These are phyloP conservation scores for Cenchrus purpureus DNA, from an alignment of 176 grass and related monocot species.

Conservation along the genomic window DNA sequence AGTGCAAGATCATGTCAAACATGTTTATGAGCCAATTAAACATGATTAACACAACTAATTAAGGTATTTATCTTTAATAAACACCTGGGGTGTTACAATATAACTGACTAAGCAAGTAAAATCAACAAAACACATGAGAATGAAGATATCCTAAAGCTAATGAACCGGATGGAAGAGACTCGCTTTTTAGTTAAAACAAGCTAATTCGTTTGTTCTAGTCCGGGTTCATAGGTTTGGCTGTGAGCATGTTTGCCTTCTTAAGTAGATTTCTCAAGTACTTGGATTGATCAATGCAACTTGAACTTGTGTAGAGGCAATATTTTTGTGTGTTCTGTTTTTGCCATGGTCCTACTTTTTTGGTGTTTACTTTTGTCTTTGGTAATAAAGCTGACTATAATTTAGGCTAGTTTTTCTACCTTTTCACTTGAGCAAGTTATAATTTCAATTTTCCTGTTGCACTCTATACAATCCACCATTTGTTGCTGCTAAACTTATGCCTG, in stretches of 20 bases:
- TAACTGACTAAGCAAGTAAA: background rate
- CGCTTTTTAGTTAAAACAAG: too few species aligned
- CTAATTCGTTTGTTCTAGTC: too few species aligned
- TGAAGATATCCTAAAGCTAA: background rate
- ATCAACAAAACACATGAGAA: background rate
- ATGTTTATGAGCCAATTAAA: too few species aligned
- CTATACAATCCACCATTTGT: conserved; percentile 1
- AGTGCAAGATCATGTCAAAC: too few species aligned
- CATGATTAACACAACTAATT: too few species aligned
- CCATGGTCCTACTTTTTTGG: background rate
- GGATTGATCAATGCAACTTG: background rate
- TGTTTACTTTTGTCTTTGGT: background rate
- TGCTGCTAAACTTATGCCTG: background rate
- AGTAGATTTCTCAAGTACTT: too few species aligned
- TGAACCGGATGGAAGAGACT: too few species aligned
- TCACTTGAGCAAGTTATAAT: background rate
- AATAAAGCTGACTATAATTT: background rate
- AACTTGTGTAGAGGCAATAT: background rate
- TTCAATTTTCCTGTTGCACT: conserved; percentile 3
- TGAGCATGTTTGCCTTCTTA: too few species aligned
- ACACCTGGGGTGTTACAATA: too few species aligned
- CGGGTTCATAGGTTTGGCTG: too few species aligned
- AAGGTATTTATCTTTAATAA: too few species aligned
- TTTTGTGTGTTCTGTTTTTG: conserved; percentile 17
- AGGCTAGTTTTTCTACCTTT: background rate